These are phyloP conservation scores for Pythium coloratum DNA, from an alignment of 352 stramenopile genomes.

Conservation along the genomic window DNA sequence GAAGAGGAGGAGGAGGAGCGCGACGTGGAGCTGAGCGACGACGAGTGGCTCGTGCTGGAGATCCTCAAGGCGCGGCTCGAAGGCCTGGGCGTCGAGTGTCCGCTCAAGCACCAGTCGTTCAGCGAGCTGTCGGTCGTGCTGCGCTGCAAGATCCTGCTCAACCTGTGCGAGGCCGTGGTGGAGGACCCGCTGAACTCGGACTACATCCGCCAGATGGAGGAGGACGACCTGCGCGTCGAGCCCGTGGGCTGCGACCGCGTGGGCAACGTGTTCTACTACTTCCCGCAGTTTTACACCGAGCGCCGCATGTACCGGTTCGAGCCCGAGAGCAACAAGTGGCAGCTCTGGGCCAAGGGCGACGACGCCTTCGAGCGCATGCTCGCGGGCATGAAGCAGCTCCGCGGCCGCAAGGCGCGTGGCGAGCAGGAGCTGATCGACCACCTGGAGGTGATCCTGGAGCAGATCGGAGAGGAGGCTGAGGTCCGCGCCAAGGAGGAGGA, in stretches of 20 bases:
- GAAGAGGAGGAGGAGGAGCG: constrained; percentile 32
- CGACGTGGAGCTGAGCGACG: constrained; percentile 76
- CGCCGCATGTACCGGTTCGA: constrained; percentile 72
- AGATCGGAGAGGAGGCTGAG: constrained; percentile 66
- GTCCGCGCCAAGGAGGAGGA: constrained; percentile 57
- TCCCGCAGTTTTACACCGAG: constrained; percentile 86
- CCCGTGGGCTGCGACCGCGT: constrained; percentile 70
- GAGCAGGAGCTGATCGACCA: constrained; percentile 80
- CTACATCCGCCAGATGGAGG: constrained; percentile 86
- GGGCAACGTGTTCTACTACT: constrained; percentile 83
- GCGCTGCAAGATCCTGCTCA: constrained; percentile 81
- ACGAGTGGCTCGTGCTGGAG: constrained; percentile 53
- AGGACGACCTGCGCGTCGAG: constrained; percentile 79
- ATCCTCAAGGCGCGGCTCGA: constrained; percentile 38
- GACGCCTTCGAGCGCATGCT: constrained; percentile 59
- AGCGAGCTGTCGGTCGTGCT: constrained; percentile 65
- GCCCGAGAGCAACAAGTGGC: constrained; percentile 49
- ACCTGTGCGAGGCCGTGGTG: constrained; percentile 81
- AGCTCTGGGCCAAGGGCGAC: constrained; percentile 79
- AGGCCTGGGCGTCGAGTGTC: constrained; percentile 32
- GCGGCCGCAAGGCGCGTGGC: constrained; percentile 64
- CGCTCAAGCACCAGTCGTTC: constrained; percentile 69
- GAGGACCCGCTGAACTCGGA: constrained; percentile 76
- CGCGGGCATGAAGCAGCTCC: constrained; percentile 52
- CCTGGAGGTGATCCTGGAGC: constrained; percentile 77